phyloP scores from a whole-genome alignment of 2,329 filamentous ascomycete genomes.

The Ascochyta fabae region DNA sequence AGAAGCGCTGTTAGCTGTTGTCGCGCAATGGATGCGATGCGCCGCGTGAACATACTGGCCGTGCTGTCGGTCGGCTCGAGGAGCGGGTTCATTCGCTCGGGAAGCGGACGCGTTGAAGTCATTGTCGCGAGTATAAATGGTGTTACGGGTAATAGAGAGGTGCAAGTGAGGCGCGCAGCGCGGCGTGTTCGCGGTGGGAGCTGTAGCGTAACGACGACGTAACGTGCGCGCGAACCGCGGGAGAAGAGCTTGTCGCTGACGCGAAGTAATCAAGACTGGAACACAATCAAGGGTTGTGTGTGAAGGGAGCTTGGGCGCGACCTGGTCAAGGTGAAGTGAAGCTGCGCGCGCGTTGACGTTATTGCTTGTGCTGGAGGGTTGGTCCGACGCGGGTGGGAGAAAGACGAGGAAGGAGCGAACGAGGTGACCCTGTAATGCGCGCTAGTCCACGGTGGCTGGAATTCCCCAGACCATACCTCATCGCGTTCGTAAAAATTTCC shows the following conservation, averaged over 20 bases:
- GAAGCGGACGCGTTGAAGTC: constrained; percentile 58
- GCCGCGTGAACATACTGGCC: constrained; percentile 60
- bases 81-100: constrained; percentile 69
- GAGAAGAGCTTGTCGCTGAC: constrained; percentile 9
- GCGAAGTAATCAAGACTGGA: constrained; percentile 2
- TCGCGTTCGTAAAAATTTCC: constrained; percentile 8
- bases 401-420: constrained; percentile 22
- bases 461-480: constrained; percentile 11
- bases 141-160: constrained; percentile 18
- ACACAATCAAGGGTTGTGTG: constrained; percentile 15
- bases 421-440: constrained; percentile 6
- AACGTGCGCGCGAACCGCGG: constrained; percentile 8
- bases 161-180: constrained; percentile 36
- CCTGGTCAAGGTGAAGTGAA: constrained; percentile 8
- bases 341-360: constrained; percentile 16
- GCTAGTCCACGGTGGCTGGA: constrained; percentile 6
- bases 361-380: constrained; percentile 8
- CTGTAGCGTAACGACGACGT: constrained; percentile 17
- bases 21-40: constrained; percentile 34
- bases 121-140: constrained; percentile 33
- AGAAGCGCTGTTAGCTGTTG: constrained; percentile 32
- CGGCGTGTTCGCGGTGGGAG: constrained; percentile 6
- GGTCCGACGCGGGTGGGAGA: constrained; percentile 10
- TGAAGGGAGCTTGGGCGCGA: constrained; percentile 6
- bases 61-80: constrained; percentile 68